Conservation (phyloP, 768 basidiomycete species). For the Rhizopogon salebrosus region DNA sequence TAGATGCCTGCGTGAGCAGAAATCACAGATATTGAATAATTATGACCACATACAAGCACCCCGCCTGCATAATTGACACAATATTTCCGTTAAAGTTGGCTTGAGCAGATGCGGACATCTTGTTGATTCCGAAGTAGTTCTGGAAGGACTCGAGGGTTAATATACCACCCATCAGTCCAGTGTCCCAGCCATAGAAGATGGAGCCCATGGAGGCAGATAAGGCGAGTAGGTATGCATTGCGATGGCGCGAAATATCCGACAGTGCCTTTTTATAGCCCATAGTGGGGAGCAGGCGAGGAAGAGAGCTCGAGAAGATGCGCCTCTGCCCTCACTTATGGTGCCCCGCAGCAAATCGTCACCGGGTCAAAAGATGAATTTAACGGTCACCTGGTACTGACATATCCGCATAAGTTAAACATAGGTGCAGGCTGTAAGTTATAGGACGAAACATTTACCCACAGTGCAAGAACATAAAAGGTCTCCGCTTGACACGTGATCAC, state of each 20-base stretch:
- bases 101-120: conserved; percentile 28
- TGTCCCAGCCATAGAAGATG: conserved; percentile 47
- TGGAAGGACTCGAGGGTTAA: conserved; percentile 42
- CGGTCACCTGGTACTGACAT: background rate
- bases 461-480: background rate
- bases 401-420: background rate
- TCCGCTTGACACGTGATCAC: too few relatives aligned
- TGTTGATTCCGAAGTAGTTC: conserved; percentile 41
- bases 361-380: background rate
- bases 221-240: conserved; percentile 43
- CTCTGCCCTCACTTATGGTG: background rate
- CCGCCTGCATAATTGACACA: conserved; percentile 45
- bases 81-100: conserved; percentile 46
- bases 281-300: background rate
- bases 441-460: too few relatives aligned
- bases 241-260: conserved; percentile 24
- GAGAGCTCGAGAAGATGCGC: background rate
- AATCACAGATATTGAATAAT: background rate
- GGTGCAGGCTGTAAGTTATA: too few relatives aligned
- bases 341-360: background rate
- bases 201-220: conserved; percentile 42
- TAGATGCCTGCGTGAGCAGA: background rate
- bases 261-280: conserved; percentile 25
- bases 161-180: conserved; percentile 46
- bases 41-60: conserved; percentile 37